phyloP scores from a whole-genome alignment of 768 basidiomycete species.

The Trametes sanguinea region DNA sequence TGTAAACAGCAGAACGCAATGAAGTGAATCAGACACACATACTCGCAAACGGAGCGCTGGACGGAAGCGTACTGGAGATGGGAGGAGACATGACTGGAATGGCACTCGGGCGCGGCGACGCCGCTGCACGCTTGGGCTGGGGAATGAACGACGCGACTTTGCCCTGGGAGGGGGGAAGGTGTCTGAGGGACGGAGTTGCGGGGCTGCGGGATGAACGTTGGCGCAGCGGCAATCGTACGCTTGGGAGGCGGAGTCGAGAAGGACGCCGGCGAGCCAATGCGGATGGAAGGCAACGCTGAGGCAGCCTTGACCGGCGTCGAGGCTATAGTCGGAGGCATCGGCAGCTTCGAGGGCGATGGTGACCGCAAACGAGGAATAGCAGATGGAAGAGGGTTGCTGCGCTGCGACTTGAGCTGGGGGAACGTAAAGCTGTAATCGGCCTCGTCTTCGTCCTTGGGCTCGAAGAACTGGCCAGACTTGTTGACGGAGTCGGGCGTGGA shows the following conservation, averaged over 20 bases:
- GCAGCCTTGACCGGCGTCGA: conserved; percentile 37
- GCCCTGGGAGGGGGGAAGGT: conserved; percentile 46
- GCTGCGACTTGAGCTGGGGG: conserved; percentile 24
- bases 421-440: conserved; percentile 21
- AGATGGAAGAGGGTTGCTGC: conserved; percentile 41
- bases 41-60: conserved; percentile 27
- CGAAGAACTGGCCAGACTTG: conserved; percentile 15
- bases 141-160: conserved; percentile 33
- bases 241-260: conserved; percentile 57
- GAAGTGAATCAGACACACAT: conserved; percentile 26
- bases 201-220: conserved; percentile 67
- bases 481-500: conserved; percentile 16
- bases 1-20: conserved; percentile 20
- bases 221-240: conserved; percentile 42
- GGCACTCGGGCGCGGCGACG: conserved; percentile 13
- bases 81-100: conserved; percentile 27
- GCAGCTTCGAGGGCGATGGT: conserved; percentile 33
- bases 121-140: conserved; percentile 32
- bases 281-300: conserved; percentile 31
- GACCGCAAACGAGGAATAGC: conserved; percentile 51
- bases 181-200: conserved; percentile 39
- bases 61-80: conserved; percentile 25
- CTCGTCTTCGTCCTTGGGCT: conserved; percentile 21
- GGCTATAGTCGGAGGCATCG: conserved; percentile 20
- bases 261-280: conserved; percentile 27